Percentiles rank a stretch among this genome's conserved stretches.
phyloP scores from a whole-genome alignment of 208 protist genomes.

The Plasmodiophora brassicae region DNA sequence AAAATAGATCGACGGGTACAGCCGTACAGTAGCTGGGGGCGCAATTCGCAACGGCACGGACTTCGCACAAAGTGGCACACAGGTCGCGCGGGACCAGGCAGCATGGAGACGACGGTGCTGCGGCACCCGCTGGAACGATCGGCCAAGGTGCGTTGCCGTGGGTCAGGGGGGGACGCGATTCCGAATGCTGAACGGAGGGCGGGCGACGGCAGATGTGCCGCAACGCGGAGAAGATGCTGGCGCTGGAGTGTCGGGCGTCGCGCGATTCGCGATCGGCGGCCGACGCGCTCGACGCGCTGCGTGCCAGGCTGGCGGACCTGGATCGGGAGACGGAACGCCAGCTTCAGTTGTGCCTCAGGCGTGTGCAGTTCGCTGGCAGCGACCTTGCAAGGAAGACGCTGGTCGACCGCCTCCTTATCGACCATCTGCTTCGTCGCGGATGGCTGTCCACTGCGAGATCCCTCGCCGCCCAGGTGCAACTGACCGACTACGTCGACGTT shows the following conservation, averaged over 20 bases:
- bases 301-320: not conserved
- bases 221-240: constrained; percentile 19
- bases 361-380: not conserved
- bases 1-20: no score
- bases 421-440: not conserved
- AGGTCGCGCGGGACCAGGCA: no score
- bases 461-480: not conserved
- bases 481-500: not conserved
- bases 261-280: not conserved
- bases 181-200: no score
- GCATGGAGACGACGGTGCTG: no score
- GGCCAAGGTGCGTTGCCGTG: no score
- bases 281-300: not conserved
- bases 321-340: not conserved
- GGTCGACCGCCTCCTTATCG: not conserved
- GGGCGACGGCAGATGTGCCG: no score
- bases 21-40: no score
- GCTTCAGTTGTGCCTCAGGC: not conserved
- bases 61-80: no score
- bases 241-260: not conserved
- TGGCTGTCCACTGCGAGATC: not conserved
- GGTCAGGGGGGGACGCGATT: no score
- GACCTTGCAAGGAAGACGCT: not conserved
- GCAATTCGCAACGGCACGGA: no score
- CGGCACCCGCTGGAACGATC: no score